These are phyloP conservation scores for Verticillium dahliae DNA, from an alignment of 2,329 filamentous ascomycete species.

Conservation along the genomic window DNA sequence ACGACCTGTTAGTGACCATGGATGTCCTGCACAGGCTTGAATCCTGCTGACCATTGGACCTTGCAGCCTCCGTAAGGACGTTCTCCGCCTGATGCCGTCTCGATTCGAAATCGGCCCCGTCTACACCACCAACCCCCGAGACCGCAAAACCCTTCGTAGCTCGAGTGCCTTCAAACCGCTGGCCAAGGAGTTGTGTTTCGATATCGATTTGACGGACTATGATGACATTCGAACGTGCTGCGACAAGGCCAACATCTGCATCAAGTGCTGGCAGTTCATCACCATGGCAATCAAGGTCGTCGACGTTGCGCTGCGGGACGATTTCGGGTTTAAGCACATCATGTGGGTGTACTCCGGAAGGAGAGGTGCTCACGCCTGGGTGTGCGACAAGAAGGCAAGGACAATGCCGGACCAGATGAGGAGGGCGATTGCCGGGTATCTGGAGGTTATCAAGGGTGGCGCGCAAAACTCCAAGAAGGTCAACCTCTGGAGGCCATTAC, in stretches of 20 bases:
- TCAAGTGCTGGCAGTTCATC: conserved; percentile 93
- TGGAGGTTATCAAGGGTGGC: conserved; percentile 85
- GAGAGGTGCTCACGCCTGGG: conserved; percentile 95
- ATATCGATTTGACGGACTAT: conserved; percentile 99
- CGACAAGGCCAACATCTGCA: conserved; percentile 85
- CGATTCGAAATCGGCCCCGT: conserved; percentile 99
- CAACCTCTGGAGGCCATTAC: conserved; percentile 75
- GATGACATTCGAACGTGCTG: conserved; percentile 96
- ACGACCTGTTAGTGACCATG: conserved; percentile 39
- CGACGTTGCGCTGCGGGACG: conserved; percentile 78
- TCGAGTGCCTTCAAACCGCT: conserved; percentile 77
- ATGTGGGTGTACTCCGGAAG: conserved; percentile 98
- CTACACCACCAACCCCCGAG: conserved; percentile 87
- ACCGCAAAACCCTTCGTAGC: conserved; percentile 81
- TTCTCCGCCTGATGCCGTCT: conserved; percentile 78
- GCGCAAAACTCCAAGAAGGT: conserved; percentile 82
- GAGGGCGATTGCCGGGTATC: conserved; percentile 77
- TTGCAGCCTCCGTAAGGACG: conserved; percentile 76
- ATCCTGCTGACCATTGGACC: background rate
- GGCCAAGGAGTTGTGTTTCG: conserved; percentile 92
- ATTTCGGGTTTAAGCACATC: conserved; percentile 95
- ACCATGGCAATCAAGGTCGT: conserved; percentile 97
- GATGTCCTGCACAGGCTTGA: background rate
- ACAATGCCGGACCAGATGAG: conserved; percentile 80
- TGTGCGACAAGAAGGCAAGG: conserved; percentile 84